A percentile compares a stretch with the other conserved stretches of the same genome.
These are phyloP conservation scores for Beauveria asiatica DNA, from an alignment of 2,329 filamentous ascomycete species.

Conservation along the genomic window DNA sequence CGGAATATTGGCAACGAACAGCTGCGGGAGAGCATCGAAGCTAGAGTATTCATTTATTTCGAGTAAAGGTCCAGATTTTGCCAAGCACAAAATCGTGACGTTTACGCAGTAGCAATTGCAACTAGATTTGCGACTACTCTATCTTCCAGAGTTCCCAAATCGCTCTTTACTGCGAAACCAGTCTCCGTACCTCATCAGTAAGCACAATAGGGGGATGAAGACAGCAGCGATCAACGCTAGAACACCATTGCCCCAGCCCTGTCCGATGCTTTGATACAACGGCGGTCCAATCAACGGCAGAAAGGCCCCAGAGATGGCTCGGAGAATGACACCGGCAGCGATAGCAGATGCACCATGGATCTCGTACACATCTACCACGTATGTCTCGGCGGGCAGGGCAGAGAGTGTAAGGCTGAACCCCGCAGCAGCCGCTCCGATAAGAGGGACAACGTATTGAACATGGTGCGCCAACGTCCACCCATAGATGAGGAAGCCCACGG, in stretches of 20 bases:
- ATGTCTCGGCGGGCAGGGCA: conserved; percentile 24
- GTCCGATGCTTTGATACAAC: conserved; percentile 31
- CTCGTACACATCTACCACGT: conserved; percentile 23
- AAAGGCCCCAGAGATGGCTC: conserved; percentile 57
- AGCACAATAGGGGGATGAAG: conserved; percentile 14
- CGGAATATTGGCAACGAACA: too few species aligned
- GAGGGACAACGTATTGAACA: conserved; percentile 20
- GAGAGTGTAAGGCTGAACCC: not conserved
- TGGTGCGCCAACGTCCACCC: conserved; percentile 46
- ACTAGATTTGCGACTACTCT: too few species aligned
- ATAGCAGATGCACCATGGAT: conserved; percentile 23
- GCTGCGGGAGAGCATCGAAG: too few species aligned
- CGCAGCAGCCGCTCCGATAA: not conserved
- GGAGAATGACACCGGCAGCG: conserved; percentile 22
- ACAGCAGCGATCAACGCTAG: conserved; percentile 35
- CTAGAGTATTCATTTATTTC: too few species aligned
- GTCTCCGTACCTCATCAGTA: too few species aligned
- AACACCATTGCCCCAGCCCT: conserved; percentile 37
- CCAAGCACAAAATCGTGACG: too few species aligned
- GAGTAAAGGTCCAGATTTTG: too few species aligned
- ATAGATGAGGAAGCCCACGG: conserved; percentile 45
- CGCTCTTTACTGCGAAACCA: too few species aligned
- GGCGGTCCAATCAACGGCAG: conserved; percentile 49
- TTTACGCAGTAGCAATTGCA: too few species aligned
- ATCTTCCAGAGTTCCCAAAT: too few species aligned